phyloP scores from a whole-genome alignment of 2,329 filamentous ascomycete species.

The Colletotrichum sp. region DNA sequence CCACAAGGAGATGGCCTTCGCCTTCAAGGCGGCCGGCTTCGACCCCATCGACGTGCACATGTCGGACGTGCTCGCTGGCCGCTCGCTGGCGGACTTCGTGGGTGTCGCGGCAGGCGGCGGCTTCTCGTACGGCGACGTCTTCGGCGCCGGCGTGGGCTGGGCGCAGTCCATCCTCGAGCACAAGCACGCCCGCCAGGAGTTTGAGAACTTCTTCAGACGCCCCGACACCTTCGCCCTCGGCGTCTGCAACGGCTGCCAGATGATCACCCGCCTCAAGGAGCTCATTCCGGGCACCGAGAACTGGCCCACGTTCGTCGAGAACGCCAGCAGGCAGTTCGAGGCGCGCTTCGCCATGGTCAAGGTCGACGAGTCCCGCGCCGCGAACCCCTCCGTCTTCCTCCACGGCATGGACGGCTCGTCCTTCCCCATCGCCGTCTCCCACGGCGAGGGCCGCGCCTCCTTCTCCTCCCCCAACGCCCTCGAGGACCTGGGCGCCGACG shows the following conservation, averaged over 20 bases:
- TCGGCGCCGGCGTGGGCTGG: constrained; percentile 97
- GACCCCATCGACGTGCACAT: constrained; percentile 94
- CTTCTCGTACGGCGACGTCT: constrained; percentile 86
- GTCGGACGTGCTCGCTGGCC: constrained; percentile 85
- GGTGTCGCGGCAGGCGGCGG: constrained; percentile 95
- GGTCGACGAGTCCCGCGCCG: constrained; percentile 54
- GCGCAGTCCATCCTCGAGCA: constrained; percentile 92
- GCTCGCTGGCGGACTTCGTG: constrained; percentile 81
- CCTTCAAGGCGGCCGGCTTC: constrained; percentile 91
- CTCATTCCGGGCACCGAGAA: constrained; percentile 83
- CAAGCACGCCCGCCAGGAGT: constrained; percentile 75
- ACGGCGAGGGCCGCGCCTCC: constrained; percentile 86
- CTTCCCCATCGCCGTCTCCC: constrained; percentile 86
- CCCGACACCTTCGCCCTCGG: constrained; percentile 91
- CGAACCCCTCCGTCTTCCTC: constrained; percentile 79
- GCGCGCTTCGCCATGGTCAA: constrained; percentile 86
- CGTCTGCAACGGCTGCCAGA: constrained; percentile 98
- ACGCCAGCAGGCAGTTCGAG: constrained; percentile 88
- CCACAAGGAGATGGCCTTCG: constrained; percentile 97
- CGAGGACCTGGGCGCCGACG: constrained; percentile 63
- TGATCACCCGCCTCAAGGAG: constrained; percentile 79
- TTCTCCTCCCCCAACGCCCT: constrained; percentile 63
- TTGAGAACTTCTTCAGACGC: constrained; percentile 84
- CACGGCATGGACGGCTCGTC: constrained; percentile 84
- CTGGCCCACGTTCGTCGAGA: constrained; percentile 89